A percentile compares a stretch with the other conserved stretches of the same genome.
Conservation (phyloP, 345 rosid species). For the Bruguiera gymnorhiza region DNA sequence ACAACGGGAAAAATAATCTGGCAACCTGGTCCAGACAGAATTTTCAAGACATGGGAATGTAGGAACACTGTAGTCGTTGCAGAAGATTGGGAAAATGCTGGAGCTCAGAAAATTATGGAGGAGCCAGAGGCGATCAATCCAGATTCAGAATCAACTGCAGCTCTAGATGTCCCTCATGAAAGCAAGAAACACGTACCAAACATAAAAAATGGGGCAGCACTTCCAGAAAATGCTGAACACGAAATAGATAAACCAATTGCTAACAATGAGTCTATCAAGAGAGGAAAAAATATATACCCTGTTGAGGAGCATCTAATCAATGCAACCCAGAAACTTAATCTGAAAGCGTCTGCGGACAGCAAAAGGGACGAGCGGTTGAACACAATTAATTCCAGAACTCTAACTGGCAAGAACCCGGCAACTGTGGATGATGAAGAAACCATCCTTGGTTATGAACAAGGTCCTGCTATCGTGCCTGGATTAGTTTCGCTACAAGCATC, state of each 20-base stretch:
- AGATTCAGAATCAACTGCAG: neutral
- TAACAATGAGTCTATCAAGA: slow-evolving; percentile 1
- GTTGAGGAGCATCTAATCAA: neutral
- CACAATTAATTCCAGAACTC: neutral
- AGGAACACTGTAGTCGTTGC: slow-evolving; percentile 12
- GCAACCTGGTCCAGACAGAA: slow-evolving; percentile 38
- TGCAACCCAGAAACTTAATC: neutral
- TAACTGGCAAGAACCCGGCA: neutral
- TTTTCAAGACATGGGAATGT: slow-evolving; percentile 33
- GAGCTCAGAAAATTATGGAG: slow-evolving; percentile 21
- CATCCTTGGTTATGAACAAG: slow-evolving; percentile 3
- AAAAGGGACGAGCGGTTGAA: neutral
- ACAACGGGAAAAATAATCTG: slow-evolving; percentile 23
- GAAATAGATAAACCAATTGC: slow-evolving; percentile 12
- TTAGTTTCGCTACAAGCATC: neutral
- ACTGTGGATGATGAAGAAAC: slow-evolving; percentile 9
- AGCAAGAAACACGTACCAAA: neutral
- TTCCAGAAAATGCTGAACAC: neutral
- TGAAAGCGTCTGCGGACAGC: neutral
- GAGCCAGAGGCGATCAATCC: slow-evolving; percentile 7
- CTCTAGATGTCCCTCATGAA: slow-evolving; percentile 5
- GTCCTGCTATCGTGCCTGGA: slow-evolving; percentile 23
- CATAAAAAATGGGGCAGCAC: neutral
- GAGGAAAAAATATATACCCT: neutral
- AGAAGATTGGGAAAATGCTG: slow-evolving; percentile 38